Conservation (phyloP, 2,329 filamentous ascomycete species). For the Colletotrichum truncatum region DNA sequence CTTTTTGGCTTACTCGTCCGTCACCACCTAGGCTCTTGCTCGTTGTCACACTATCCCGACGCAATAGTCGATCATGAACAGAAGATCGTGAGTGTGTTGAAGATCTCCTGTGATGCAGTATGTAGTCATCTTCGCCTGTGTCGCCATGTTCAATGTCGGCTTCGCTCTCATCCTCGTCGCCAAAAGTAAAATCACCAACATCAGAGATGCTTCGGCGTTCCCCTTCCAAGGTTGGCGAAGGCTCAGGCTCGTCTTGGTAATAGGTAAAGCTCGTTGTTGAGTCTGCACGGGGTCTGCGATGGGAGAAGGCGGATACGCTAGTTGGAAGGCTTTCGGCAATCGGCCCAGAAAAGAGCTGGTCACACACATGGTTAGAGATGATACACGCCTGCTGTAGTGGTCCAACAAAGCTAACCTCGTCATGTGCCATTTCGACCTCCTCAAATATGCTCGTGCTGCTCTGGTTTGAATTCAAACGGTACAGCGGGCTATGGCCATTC, state of each 20-base stretch:
- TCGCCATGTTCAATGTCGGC: conserved; percentile 50
- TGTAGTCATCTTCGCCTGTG: conserved; percentile 53
- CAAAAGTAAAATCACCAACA: conserved; percentile 49
- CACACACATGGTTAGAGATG: not conserved
- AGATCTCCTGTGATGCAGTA: conserved; percentile 67
- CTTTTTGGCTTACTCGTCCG: conserved; percentile 82
- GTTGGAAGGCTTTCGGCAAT: conserved; percentile 96
- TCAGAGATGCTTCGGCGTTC: conserved; percentile 45
- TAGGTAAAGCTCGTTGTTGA: conserved; percentile 91
- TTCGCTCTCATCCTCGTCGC: conserved; percentile 48
- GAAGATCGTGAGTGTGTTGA: conserved; percentile 68
- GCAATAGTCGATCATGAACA: conserved; percentile 72
- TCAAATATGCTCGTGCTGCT: conserved; percentile 86
- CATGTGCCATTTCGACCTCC: conserved; percentile 98
- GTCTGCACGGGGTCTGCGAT: conserved; percentile 81
- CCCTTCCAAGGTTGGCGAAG: conserved; percentile 35
- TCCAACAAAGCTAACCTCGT: conserved; percentile 70
- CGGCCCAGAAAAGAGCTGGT: conserved; percentile 86
- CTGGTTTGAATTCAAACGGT: conserved; percentile 74
- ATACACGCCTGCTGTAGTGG: not conserved
- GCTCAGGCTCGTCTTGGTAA: conserved; percentile 68
- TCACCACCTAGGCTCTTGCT: conserved; percentile 70
- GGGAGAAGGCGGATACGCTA: conserved; percentile 89
- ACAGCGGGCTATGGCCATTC: conserved; percentile 50
- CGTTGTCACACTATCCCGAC: conserved; percentile 76